Evolutionary conservation across 2,329 filamentous ascomycete genomes (phyloP), one percentile per base, ranked within the genome.

Genomic region (Monilinia fructigena): DNA sequence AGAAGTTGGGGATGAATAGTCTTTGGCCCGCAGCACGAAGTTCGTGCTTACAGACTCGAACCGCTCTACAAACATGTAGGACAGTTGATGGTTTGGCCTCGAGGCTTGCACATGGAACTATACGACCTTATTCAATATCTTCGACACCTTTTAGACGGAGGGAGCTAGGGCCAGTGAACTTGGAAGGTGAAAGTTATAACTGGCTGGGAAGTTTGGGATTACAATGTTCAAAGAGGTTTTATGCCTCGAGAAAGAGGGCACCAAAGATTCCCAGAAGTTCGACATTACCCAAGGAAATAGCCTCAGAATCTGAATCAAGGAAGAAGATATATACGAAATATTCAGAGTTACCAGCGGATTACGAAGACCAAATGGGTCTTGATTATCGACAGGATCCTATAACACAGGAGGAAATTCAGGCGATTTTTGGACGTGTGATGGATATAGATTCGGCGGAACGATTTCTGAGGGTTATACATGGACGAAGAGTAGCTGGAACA

Each of bases 401-500:
- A 26, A 78, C 78, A 2, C 76, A 80, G 23, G 73, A 74, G 11
- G 83, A 88, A 71, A 78, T 81, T 7, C 72, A 77, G 20, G 68
- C 70, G 12, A 78, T 87, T 48, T 87, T 89, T 68, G 83, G 85
- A 1, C 72, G 79, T 6, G 76, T 77, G 16, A 77, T 87, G 55
- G 76, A 78, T 67, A 74, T 79, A 0, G 70, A 72, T 4, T 72
- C 75, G 6, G 86, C 82, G 26, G 88, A 88, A 73, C 77, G 76
- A 55, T 75, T 89, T 54, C 76, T 89, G 60, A 79, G 80, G 63
- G 83, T 89, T 60, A 76, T 89, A 16, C 87, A 89, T 73, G 87
- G 86, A 11, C 82, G 86, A 47, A 80, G 87, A 52, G 85, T 89
- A 28, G 85, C 86, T 10, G 87, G 87, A 45, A 88, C 86, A 3